Percentiles rank a stretch among this genome's conserved stretches.
These are phyloP conservation scores for Aureobasidium vineae DNA, from an alignment of 2,329 filamentous ascomycete species.

Conservation along the genomic window DNA sequence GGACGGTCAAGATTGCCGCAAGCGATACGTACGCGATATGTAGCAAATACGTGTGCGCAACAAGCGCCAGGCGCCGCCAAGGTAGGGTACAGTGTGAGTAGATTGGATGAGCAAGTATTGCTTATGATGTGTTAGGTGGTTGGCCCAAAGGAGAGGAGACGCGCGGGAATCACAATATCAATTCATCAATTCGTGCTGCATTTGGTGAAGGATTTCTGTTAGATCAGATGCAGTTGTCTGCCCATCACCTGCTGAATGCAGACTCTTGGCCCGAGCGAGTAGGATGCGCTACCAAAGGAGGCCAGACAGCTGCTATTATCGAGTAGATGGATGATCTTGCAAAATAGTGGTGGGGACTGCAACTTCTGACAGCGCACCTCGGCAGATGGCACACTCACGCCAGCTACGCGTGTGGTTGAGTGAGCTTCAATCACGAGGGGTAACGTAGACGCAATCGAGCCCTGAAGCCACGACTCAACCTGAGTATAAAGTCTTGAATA, in stretches of 20 bases:
- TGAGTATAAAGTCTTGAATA: background rate
- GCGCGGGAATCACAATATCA: slow-evolving; percentile 17
- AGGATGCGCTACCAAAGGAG: slow-evolving; percentile 19
- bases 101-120: background rate
- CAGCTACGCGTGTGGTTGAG: slow-evolving; percentile 4
- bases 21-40: background rate
- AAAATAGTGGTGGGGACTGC: slow-evolving; percentile 1
- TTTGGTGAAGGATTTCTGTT: background rate
- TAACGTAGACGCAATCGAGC: background rate
- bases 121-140: background rate
- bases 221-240: slow-evolving; percentile 8
- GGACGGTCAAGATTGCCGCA: slow-evolving; percentile 22
- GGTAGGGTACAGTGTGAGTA: background rate
- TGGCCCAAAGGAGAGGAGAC: slow-evolving; percentile 2
- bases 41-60: slow-evolving; percentile 8
- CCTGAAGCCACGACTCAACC: slow-evolving; percentile 2
- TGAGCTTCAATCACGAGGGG: slow-evolving; percentile 5
- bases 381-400: background rate
- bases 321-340: background rate
- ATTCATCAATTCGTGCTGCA: background rate
- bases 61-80: slow-evolving; percentile 14
- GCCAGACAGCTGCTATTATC: background rate
- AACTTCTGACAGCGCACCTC: slow-evolving; percentile 12
- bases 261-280: slow-evolving; percentile 16
- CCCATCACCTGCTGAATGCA: slow-evolving; percentile 16